Evolutionary conservation across 306 rosid species (phyloP).

Genomic region (Lablab purpureus): DNA sequence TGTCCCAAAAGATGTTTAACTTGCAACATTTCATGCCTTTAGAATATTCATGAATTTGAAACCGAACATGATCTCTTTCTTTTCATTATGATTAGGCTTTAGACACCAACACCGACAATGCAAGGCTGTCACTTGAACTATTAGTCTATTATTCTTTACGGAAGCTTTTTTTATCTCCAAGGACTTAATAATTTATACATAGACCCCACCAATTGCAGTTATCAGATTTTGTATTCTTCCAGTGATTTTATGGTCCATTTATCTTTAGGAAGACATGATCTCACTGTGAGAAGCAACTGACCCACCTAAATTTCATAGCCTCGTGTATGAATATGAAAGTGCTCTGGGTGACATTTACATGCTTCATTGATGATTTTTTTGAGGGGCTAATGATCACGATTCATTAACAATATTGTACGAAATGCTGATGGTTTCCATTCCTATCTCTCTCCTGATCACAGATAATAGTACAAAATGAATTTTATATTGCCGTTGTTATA

Average conservation of each 20-base stretch:
- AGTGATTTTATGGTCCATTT: slow-evolving; percentile 36
- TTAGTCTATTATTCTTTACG: slow-evolving; percentile 47
- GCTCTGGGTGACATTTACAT: slow-evolving; percentile 25
- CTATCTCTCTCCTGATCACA: neutral
- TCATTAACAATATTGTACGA: neutral
- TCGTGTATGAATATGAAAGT: neutral
- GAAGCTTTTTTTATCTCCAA: slow-evolving; percentile 54
- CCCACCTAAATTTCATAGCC: slow-evolving; percentile 32
- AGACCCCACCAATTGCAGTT: slow-evolving; percentile 56
- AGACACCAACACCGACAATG: slow-evolving; percentile 57
- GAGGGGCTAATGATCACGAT: neutral
- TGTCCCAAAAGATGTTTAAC: slow-evolving; percentile 45
- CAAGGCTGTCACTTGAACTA: slow-evolving; percentile 59
- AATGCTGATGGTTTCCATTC: neutral
- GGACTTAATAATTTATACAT: slow-evolving; percentile 56
- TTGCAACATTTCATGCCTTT: slow-evolving; percentile 25
- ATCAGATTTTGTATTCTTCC: slow-evolving; percentile 34
- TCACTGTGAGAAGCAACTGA: slow-evolving; percentile 32
- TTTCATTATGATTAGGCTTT: slow-evolving; percentile 52
- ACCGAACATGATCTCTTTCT: slow-evolving; percentile 49
- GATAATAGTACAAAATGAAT: neutral
- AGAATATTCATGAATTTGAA: slow-evolving; percentile 44
- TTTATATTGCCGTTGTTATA: neutral
- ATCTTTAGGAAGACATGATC: slow-evolving; percentile 31
- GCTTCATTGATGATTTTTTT: neutral